These are phyloP conservation scores for Hirschioporus abietinus DNA, from an alignment of 768 basidiomycete genomes.

Conservation along the genomic window DNA sequence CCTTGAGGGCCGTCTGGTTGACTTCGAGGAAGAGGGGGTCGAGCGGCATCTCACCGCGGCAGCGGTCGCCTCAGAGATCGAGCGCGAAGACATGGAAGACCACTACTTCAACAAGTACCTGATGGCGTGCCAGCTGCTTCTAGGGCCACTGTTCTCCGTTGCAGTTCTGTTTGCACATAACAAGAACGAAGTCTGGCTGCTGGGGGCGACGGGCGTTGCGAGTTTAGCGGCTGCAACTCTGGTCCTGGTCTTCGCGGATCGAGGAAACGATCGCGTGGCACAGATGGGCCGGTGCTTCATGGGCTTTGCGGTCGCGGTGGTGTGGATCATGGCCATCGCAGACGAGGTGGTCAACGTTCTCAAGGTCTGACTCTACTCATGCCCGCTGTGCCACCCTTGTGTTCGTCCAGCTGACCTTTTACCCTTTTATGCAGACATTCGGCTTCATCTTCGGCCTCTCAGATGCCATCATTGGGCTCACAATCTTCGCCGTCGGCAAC, in stretches of 20 bases:
- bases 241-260: conserved; percentile 54
- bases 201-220: conserved; percentile 46
- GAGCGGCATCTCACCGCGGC: conserved; percentile 43
- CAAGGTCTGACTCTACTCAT: conserved; percentile 45
- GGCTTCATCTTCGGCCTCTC: conserved; percentile 93
- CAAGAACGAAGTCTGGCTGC: conserved; percentile 40
- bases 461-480: conserved; percentile 94
- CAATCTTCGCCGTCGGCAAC: conserved; percentile 95
- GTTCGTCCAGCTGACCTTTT: background rate
- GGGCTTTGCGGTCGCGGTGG: conserved; percentile 85
- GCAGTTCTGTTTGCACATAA: conserved; percentile 72
- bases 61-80: conserved; percentile 63
- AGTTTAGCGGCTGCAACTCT: conserved; percentile 51
- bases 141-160: conserved; percentile 77
- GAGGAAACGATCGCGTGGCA: conserved; percentile 50
- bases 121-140: conserved; percentile 74
- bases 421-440: conserved; percentile 55
- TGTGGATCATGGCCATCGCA: conserved; percentile 98
- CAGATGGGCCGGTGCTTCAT: conserved; percentile 76
- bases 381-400: background rate
- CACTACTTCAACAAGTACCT: conserved; percentile 75
- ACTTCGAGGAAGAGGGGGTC: conserved; percentile 73
- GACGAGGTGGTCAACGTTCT: conserved; percentile 93
- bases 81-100: conserved; percentile 64
- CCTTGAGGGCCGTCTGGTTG: conserved; percentile 45